Conservation (phyloP, 2,329 filamentous ascomycete genomes). For the Chalaropsis thielavioides region DNA sequence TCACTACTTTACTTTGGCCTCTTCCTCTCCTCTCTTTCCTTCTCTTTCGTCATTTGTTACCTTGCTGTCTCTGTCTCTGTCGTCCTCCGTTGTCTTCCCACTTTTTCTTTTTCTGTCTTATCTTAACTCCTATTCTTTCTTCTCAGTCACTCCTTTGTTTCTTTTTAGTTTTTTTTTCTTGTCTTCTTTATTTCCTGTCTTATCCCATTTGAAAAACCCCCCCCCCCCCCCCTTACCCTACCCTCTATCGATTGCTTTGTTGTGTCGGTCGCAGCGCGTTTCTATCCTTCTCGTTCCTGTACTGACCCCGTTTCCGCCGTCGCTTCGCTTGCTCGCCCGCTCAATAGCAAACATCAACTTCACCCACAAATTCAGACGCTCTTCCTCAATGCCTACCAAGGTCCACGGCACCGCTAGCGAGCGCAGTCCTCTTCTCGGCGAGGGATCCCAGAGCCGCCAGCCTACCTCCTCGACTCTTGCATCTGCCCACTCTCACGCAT, state of each 20-base stretch:
- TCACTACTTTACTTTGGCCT: background rate
- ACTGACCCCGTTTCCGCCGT: background rate
- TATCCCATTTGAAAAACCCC: background rate
- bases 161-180: constrained; percentile 7
- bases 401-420: constrained; percentile 23
- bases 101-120: background rate
- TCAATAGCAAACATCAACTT: constrained; percentile 23
- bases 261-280: background rate
- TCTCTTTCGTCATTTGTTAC: background rate
- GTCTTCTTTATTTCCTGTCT: background rate
- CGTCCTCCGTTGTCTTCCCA: background rate
- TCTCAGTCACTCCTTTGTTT: background rate
- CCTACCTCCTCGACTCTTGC: background rate
- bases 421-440: constrained; percentile 30
- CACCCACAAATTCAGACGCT: constrained; percentile 20
- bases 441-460: constrained; percentile 19
- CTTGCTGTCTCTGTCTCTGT: background rate
- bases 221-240: background rate
- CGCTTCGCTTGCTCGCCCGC: background rate
- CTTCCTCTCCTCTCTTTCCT: background rate
- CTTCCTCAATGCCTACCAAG: constrained; percentile 17
- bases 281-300: background rate
- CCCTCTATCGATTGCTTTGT: background rate
- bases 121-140: constrained; percentile 1
- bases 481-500: background rate